Evolutionary conservation across 257 asterid species (phyloP).

Genomic region (Nemophila menziesii): DNA sequence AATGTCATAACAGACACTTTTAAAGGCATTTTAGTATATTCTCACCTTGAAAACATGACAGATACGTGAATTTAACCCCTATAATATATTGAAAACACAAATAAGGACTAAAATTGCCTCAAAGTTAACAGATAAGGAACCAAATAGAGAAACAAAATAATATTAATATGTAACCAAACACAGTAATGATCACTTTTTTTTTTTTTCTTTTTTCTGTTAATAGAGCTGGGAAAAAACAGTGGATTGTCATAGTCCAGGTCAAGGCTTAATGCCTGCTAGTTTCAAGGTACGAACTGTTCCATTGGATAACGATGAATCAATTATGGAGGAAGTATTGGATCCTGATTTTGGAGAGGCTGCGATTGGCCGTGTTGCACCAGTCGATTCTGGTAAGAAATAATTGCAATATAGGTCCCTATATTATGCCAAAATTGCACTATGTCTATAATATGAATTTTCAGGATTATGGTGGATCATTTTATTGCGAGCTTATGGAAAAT

Average conservation of each 20-base stretch:
- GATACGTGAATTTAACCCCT: too few relatives aligned
- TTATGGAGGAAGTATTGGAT: conserved; percentile 59
- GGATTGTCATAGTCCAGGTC: conserved; percentile 84
- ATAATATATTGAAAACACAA: too few relatives aligned
- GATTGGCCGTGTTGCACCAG: conserved; percentile 76
- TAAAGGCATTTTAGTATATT: too few relatives aligned
- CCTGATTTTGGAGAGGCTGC: conserved; percentile 86
- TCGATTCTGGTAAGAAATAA: conserved; percentile 51
- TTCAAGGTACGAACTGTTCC: conserved; percentile 63
- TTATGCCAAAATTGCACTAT: too few relatives aligned
- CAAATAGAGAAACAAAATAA: too few relatives aligned
- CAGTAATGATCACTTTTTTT: too few relatives aligned
- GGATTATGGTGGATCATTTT: conserved; percentile 82
- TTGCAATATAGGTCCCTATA: too few relatives aligned
- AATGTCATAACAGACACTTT: too few relatives aligned
- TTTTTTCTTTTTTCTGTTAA: conserved; percentile 5
- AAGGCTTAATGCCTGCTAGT: conserved; percentile 80
- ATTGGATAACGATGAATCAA: conserved; percentile 46
- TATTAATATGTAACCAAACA: too few relatives aligned
- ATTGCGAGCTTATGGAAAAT: conserved; percentile 71
- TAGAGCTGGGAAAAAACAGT: conserved; percentile 84
- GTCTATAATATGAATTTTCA: conserved; percentile 15
- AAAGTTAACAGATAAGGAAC: too few relatives aligned
- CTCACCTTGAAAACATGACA: too few relatives aligned
- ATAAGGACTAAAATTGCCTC: too few relatives aligned